Conservation (phyloP, 2,329 filamentous ascomycete genomes). For the Rutstroemia sp. region DNA sequence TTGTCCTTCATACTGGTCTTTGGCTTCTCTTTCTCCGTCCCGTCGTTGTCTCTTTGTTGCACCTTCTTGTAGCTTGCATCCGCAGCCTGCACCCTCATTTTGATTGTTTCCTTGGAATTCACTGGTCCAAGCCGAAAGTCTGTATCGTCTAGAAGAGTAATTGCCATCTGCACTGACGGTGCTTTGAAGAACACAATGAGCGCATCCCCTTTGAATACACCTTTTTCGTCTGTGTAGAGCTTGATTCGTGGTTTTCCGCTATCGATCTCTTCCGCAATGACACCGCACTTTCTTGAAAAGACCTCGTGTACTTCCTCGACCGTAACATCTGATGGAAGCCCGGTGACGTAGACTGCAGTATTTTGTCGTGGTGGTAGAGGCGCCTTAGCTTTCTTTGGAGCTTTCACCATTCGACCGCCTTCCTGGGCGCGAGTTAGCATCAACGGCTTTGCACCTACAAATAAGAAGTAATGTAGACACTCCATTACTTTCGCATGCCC, state of each 20-base stretch:
- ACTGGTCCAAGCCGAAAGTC: slow-evolving; percentile 62
- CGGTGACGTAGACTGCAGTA: slow-evolving; percentile 87
- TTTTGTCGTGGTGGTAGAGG: slow-evolving; percentile 50
- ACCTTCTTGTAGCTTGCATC: slow-evolving; percentile 90
- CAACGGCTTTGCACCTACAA: not conserved
- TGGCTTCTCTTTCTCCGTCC: slow-evolving; percentile 39
- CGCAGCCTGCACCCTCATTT: slow-evolving; percentile 75
- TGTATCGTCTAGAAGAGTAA: slow-evolving; percentile 72
- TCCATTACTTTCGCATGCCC: not conserved
- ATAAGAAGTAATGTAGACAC: not conserved
- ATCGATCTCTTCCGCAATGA: slow-evolving; percentile 92
- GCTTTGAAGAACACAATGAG: slow-evolving; percentile 92
- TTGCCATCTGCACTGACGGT: slow-evolving; percentile 82
- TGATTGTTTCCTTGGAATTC: slow-evolving; percentile 39
- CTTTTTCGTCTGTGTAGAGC: slow-evolving; percentile 76
- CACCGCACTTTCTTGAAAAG: slow-evolving; percentile 78
- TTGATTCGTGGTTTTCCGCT: slow-evolving; percentile 84
- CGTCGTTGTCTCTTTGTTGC: slow-evolving; percentile 49
- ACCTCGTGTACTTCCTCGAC: slow-evolving; percentile 73
- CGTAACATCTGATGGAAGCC: slow-evolving; percentile 72
- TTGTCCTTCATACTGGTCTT: slow-evolving; percentile 60
- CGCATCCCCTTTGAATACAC: slow-evolving; percentile 87
- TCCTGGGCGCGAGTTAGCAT: slow-evolving; percentile 20
- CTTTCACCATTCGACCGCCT: slow-evolving; percentile 27
- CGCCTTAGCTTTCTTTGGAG: slow-evolving; percentile 29